phyloP scores from a whole-genome alignment of 2,329 filamentous ascomycete genomes.

The Aspergillus chevalieri region DNA sequence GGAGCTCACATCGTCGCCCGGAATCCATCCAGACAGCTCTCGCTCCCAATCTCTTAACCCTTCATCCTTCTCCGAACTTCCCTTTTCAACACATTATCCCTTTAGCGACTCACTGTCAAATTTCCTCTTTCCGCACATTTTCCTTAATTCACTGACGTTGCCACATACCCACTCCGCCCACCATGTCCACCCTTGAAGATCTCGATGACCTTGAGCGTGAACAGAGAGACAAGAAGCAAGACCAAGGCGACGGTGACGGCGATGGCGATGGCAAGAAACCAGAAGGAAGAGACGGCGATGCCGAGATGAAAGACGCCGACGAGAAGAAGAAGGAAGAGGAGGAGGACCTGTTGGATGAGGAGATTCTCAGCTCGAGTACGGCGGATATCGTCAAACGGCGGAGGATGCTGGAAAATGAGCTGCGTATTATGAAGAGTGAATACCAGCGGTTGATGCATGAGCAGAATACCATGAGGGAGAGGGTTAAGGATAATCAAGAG shows the following conservation, averaged over 20 bases:
- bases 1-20: constrained; percentile 20
- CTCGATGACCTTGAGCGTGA: constrained; percentile 81
- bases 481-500: constrained; percentile 98
- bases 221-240: constrained; percentile 65
- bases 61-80: not conserved
- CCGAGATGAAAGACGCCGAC: constrained; percentile 84
- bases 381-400: constrained; percentile 88
- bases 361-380: constrained; percentile 88
- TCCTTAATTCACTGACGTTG: not conserved
- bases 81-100: not conserved
- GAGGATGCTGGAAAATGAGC: constrained; percentile 92
- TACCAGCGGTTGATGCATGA: constrained; percentile 90
- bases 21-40: constrained; percentile 13
- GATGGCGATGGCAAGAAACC: constrained; percentile 53
- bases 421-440: constrained; percentile 97
- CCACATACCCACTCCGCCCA: constrained; percentile 19
- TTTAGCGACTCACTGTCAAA: not conserved
- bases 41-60: constrained; percentile 5
- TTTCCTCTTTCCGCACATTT: not conserved
- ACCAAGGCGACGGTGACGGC: constrained; percentile 54
- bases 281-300: constrained; percentile 59
- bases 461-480: constrained; percentile 92
- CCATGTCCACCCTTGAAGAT: constrained; percentile 87
- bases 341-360: constrained; percentile 81
- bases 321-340: constrained; percentile 57